A percentile compares a stretch with the other conserved stretches of the same genome.
Conservation (phyloP, 805 yeast species). For the Tetrapisispora arboricola region DNA sequence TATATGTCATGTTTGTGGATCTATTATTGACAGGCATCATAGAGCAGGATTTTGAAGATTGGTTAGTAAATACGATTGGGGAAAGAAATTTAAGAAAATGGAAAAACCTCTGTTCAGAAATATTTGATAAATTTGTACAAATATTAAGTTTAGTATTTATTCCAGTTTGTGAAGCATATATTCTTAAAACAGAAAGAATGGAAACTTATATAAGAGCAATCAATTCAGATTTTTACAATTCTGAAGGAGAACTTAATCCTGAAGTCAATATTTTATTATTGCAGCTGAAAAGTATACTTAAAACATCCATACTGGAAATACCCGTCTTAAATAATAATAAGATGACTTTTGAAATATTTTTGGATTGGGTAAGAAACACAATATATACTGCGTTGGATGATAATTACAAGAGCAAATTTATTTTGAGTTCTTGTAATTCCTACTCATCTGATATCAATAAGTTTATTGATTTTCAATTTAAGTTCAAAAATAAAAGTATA, state of each 20-base stretch:
- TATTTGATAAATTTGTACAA: conserved; percentile 42
- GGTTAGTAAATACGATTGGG: conserved; percentile 56
- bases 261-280: background rate
- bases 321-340: background rate
- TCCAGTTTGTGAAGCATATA: conserved; percentile 46
- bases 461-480: background rate
- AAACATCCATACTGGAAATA: background rate
- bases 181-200: conserved; percentile 28
- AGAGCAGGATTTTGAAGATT: conserved; percentile 40
- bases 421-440: background rate
- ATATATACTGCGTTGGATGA: background rate
- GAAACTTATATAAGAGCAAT: conserved; percentile 5
- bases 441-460: background rate
- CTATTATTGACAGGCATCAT: conserved; percentile 40
- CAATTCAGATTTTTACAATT: background rate
- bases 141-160: conserved; percentile 39
- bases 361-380: conserved; percentile 9
- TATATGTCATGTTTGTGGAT: conserved; percentile 28
- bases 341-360: conserved; percentile 6
- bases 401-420: background rate
- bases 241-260: no score
- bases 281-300: background rate
- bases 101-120: conserved; percentile 38
- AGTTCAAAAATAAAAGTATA: background rate
- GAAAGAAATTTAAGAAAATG: conserved; percentile 55